phyloP scores from a whole-genome alignment of 352 stramenopile genomes.

The Ochromonadaceae sp. region DNA sequence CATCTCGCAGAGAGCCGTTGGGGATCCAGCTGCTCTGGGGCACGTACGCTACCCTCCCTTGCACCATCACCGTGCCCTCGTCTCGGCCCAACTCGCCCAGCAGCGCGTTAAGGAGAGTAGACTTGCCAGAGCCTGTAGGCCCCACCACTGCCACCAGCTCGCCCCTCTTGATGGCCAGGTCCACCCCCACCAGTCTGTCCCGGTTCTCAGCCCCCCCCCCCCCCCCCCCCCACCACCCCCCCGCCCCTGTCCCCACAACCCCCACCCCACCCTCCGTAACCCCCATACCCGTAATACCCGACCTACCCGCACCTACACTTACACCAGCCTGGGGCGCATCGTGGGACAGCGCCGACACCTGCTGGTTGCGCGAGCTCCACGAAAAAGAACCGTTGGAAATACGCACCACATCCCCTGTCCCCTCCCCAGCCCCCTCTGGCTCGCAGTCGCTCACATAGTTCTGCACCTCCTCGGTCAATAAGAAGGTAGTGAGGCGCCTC shows the following conservation, averaged over 20 bases:
- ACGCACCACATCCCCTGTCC: no score
- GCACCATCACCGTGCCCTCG: constrained; percentile 40
- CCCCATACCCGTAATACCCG: not conserved
- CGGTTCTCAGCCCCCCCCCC: not conserved
- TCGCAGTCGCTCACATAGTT: not conserved
- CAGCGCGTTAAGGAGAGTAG: constrained; percentile 75
- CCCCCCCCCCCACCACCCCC: not conserved
- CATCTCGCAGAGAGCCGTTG: constrained; percentile 66
- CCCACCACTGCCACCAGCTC: constrained; percentile 81
- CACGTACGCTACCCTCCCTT: constrained; percentile 76
- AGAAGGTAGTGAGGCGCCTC: constrained; percentile 10
- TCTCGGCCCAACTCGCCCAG: constrained; percentile 14
- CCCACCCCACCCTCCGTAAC: not conserved
- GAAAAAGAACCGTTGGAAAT: no score
- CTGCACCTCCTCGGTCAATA: constrained; percentile 9
- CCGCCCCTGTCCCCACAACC: not conserved
- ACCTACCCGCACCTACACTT: not conserved
- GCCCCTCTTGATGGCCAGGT: constrained; percentile 54
- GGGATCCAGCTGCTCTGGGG: constrained; percentile 87
- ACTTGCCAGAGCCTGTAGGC: constrained; percentile 81
- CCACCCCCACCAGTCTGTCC: constrained; percentile 29
- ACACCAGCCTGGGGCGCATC: not conserved
- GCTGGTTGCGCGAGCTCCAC: constrained; percentile 5
- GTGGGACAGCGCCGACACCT: not conserved
- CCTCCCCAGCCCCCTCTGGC: no score